A percentile compares a stretch with the other conserved stretches of the same genome.
Conservation (phyloP, 2,329 filamentous ascomycete genomes). For the Curvularia eragrostidis region DNA sequence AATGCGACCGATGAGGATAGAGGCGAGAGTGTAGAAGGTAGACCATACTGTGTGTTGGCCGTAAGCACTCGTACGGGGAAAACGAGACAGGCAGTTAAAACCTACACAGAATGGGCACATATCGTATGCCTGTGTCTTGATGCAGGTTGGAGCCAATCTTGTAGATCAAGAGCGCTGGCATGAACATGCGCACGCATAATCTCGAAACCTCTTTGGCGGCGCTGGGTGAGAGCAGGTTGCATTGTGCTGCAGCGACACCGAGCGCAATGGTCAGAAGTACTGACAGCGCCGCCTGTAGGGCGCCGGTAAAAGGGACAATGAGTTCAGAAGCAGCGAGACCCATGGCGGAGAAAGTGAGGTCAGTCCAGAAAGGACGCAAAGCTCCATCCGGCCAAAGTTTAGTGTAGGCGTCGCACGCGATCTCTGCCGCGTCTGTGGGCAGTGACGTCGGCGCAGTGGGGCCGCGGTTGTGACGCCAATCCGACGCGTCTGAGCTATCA, state of each 20-base stretch:
- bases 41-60: conserved; percentile 55
- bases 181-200: conserved; percentile 60
- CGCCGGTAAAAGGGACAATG: conserved; percentile 58
- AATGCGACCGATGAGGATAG: conserved; percentile 56
- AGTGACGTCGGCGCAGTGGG: conserved; percentile 18
- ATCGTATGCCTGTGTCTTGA: conserved; percentile 55
- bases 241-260: conserved; percentile 60
- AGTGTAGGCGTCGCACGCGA: conserved; percentile 15
- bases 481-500: conserved; percentile 1
- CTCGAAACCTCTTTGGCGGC: conserved; percentile 62
- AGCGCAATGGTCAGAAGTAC: conserved; percentile 62
- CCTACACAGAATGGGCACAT: conserved; percentile 58
- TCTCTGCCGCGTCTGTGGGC: conserved; percentile 15
- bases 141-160: conserved; percentile 61
- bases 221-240: conserved; percentile 55
- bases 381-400: background rate
- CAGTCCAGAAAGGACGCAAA: background rate
- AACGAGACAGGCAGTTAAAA: background rate
- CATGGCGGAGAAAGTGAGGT: conserved; percentile 21
- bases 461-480: conserved; percentile 12
- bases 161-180: conserved; percentile 61
- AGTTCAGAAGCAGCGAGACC: conserved; percentile 38
- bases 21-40: conserved; percentile 57
- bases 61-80: conserved; percentile 12
- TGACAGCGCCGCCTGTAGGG: conserved; percentile 62